Percentiles rank a stretch among this genome's conserved stretches.
Evolutionary conservation across 1,139 yeast species (phyloP).

Genomic region (Dujonia santamariae): DNA sequence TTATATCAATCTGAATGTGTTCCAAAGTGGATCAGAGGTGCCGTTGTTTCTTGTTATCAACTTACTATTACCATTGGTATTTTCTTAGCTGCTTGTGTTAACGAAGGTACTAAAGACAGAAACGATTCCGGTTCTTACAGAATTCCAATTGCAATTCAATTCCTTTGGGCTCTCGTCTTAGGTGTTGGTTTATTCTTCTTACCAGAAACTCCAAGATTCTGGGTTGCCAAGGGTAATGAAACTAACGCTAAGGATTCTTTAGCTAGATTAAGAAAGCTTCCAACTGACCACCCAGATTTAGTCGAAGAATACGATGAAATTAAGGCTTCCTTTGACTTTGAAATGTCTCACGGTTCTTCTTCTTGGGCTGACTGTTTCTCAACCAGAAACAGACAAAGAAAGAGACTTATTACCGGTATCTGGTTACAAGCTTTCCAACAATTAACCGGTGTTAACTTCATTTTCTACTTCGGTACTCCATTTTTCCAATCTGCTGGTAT

Average conservation of each 20-base stretch:
- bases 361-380: constrained; percentile 34
- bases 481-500: constrained; percentile 60
- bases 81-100: constrained; percentile 61
- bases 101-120: constrained; percentile 54
- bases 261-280: constrained; percentile 31
- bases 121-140: constrained; percentile 59
- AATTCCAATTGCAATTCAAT: constrained; percentile 58
- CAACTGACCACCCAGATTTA: constrained; percentile 39
- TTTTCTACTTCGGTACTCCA: constrained; percentile 67
- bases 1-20: constrained; percentile 65
- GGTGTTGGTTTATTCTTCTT: constrained; percentile 56
- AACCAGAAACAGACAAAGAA: constrained; percentile 30
- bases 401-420: constrained; percentile 36
- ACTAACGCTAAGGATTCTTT: constrained; percentile 54
- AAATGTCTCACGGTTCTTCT: constrained; percentile 26
- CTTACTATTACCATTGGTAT: constrained; percentile 62
- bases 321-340: constrained; percentile 36
- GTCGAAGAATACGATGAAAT: constrained; percentile 37
- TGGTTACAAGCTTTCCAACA: constrained; percentile 55
- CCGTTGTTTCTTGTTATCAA: constrained; percentile 63
- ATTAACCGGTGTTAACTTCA: constrained; percentile 72
- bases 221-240: constrained; percentile 49
- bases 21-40: constrained; percentile 70
- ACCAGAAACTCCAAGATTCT: constrained; percentile 81
- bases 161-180: constrained; percentile 38